Evolutionary conservation across 345 rosid species (phyloP).

Genomic region (Lepidium africanum): DNA sequence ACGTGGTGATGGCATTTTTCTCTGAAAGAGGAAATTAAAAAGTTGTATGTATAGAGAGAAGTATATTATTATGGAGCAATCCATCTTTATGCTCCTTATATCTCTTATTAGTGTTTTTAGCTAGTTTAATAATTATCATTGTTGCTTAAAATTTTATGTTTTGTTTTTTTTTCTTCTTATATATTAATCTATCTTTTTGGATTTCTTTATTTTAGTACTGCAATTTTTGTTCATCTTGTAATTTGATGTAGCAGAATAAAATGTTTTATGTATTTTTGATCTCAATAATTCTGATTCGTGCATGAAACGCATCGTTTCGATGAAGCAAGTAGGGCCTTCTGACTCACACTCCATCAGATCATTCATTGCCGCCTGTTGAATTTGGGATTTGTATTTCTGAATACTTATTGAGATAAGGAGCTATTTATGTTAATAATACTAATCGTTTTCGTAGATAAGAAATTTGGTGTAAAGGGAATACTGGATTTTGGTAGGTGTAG

Average conservation of each 20-base stretch:
- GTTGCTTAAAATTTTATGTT: neutral
- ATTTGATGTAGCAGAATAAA: neutral
- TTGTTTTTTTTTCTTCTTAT: neutral
- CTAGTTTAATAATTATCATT: conserved; percentile 5
- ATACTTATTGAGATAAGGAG: neutral
- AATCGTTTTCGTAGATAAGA: no score
- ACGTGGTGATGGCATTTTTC: neutral
- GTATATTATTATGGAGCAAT: conserved; percentile 1
- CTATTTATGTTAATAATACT: no score
- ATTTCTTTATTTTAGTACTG: neutral
- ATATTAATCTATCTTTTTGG: neutral
- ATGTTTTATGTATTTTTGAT: neutral
- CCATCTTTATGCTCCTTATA: conserved; percentile 18
- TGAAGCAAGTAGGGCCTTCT: conserved; percentile 12
- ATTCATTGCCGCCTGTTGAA: neutral
- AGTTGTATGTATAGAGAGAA: conserved; percentile 6
- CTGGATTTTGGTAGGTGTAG: no score
- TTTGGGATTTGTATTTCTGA: neutral
- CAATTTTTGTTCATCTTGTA: neutral
- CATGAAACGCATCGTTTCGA: neutral
- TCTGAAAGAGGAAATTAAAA: neutral
- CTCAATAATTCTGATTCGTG: no score
- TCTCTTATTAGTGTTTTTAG: neutral
- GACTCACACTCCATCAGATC: no score
- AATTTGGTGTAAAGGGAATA: no score